A percentile compares a stretch with the other conserved stretches of the same genome.
These are phyloP conservation scores for Fusarium pseudocircinatum DNA, from an alignment of 2,329 filamentous ascomycete genomes.

Conservation along the genomic window DNA sequence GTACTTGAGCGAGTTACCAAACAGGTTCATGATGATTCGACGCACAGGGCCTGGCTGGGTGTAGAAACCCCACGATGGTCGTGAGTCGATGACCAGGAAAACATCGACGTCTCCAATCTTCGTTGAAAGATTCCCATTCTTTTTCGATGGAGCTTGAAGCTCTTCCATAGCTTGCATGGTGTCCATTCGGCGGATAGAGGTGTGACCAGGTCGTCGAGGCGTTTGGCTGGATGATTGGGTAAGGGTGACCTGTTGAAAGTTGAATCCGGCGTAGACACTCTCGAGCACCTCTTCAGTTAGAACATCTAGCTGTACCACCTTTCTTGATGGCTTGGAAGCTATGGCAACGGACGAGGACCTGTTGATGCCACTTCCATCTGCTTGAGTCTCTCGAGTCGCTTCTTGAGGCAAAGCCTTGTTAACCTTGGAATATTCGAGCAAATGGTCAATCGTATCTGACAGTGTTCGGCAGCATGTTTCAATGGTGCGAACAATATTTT, in stretches of 20 bases:
- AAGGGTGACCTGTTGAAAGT: constrained; percentile 47
- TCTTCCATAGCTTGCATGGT: constrained; percentile 55
- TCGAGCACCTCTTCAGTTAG: constrained; percentile 59
- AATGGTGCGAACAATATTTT: constrained; percentile 58
- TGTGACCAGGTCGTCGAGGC: constrained; percentile 17
- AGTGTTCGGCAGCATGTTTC: constrained; percentile 62
- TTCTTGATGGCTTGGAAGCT: constrained; percentile 21
- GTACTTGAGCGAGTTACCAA: constrained; percentile 72
- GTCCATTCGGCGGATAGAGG: constrained; percentile 36
- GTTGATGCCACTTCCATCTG: not conserved
- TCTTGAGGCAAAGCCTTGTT: constrained; percentile 48
- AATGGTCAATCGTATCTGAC: constrained; percentile 63
- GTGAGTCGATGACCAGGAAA: constrained; percentile 53
- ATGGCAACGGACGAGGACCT: constrained; percentile 10
- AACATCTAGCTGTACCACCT: constrained; percentile 49
- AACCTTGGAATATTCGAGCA: constrained; percentile 66
- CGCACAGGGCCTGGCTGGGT: constrained; percentile 62
- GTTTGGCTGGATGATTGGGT: constrained; percentile 23
- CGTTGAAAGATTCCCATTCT: not conserved
- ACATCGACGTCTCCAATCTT: constrained; percentile 40
- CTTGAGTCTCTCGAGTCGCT: not conserved
- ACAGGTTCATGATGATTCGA: constrained; percentile 70
- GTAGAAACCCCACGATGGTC: constrained; percentile 61
- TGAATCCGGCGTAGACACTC: constrained; percentile 57
- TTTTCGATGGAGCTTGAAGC: not conserved